Base-by-base conservation (phyloP, 495 filamentous ascomycete species). In the Penicillium desertorum region DNA sequence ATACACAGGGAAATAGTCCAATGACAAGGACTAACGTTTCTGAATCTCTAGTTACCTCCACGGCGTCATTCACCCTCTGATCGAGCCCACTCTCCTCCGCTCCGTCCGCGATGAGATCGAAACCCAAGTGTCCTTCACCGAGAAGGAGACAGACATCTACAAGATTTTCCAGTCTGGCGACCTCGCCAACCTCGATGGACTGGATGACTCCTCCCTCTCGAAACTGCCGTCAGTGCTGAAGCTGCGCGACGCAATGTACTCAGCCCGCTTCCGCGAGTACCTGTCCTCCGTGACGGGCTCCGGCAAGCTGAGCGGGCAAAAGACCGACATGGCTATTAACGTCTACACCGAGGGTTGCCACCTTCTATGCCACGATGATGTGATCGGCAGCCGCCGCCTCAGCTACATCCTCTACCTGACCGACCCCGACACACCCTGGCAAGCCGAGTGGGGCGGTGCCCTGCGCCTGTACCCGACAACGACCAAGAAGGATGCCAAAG, bases 251-350 rank as follows among this genome's bases (percentile, higher is more conserved):
- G 90, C 91, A 9, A 77, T 99, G 67, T 99, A 99, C 79, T 96
- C 91, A 23, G 77, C 88, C 32, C 79, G 83, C 19, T 99, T 98
- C 78, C 88, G 94, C 62, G 82, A 88, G 72, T 97, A 93, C 71
- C 80, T 97, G 53, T 89, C 91, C 23, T 79, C 81, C 32, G 86
- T 98, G 61, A 94, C 93, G 12, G 86, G 86, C 56, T 89, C 91
- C 36, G 92, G 92, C 9, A 83, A 88, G 50, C 75, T 99, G 65
- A 96, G 90, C 65, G 94, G 95, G 2, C 83, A 82, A 72, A 99
- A 97, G 80, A 97, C 94, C 29, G 94, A 99, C 74, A 98, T 98
- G 95, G 94, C 94, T 41, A 96, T 99, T 77, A 99, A 98, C 72
- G 85, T 98, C 41, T 99, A 99, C 71, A 96, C 90, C 1, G 94